Percentiles rank a stretch among this genome's conserved stretches.
Evolutionary conservation across 1,284 basidiomycete genomes (phyloP).

Genomic region (Cystobasidiaceae sp.): DNA sequence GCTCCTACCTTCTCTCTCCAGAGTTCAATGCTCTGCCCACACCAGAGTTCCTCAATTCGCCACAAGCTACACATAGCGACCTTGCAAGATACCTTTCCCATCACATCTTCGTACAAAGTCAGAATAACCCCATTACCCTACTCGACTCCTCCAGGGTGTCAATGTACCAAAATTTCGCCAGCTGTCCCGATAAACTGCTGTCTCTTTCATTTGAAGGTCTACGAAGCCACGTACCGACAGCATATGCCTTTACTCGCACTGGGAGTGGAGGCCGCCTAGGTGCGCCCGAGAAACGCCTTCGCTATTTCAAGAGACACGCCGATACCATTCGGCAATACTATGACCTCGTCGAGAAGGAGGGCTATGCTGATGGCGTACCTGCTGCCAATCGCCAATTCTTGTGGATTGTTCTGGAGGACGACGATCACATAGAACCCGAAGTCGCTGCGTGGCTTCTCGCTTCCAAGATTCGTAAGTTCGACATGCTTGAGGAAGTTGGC

Average conservation of each 20-base stretch:
- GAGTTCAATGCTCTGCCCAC: background rate
- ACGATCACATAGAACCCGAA: constrained; percentile 8
- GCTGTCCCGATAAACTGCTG: constrained; percentile 1
- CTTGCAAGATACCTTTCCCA: constrained; percentile 4
- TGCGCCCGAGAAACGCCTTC: constrained; percentile 1
- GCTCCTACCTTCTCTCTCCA: constrained; percentile 5
- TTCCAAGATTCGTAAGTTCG: constrained; percentile 1
- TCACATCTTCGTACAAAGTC: background rate
- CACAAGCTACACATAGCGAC: background rate
- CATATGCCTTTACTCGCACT: constrained; percentile 20
- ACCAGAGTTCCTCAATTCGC: background rate
- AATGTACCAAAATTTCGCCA: background rate
- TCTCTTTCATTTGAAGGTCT: constrained; percentile 3
- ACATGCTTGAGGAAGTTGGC: no score
- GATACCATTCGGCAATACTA: constrained; percentile 9
- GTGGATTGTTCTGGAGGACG: constrained; percentile 16
- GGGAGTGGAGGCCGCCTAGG: background rate
- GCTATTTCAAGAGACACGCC: constrained; percentile 5
- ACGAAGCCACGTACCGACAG: background rate
- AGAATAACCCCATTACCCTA: background rate
- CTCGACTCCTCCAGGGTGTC: background rate
- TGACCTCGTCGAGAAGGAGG: constrained; percentile 4
- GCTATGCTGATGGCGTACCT: constrained; percentile 11
- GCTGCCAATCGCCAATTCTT: constrained; percentile 10
- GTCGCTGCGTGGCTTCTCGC: background rate